Base-by-base conservation (phyloP, 306 rosid species). In the Sicyos baderoa region DNA sequence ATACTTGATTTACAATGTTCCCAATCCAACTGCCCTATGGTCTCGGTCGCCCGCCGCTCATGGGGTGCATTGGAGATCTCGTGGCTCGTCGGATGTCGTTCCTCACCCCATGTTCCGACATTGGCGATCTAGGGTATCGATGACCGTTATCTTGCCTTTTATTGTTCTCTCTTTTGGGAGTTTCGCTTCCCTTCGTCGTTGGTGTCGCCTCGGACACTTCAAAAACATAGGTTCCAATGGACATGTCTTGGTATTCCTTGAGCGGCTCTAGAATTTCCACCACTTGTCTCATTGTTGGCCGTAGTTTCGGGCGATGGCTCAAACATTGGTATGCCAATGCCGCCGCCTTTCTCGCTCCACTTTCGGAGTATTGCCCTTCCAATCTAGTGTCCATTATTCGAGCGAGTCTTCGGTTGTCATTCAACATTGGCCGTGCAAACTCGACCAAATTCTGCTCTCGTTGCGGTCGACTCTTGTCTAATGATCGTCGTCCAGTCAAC, bases 291-390 rank as follows among this genome's bases (percentile, higher is more conserved):
- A 94, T 94, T 14, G 90, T 35, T 4, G 99, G 97, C 17, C 99
- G 78, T 9, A 77, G 85, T 72, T 85, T 90, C 5, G 96, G 96
- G 59, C 97, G 77, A 74, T 94, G 86, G 85, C 99, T 94, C 9
- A 94, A 76, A 74, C 99, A 94, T 74, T 60, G 95, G 61, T 82
- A 88, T 23, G 99, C 99, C 80, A 94, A 80, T 79, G 97, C 84
- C 0, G 99, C 99, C 0, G 96, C 97, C 64, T 86, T 90, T 73
- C 76, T 79, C 5, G 96, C 94, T 5, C 97, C 99, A 0, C 70
- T 50, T 72, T 94, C 99, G 0, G 99, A 94, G 70, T 82, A 94
- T 10, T 84, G 95, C 0, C 90, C 97, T 73, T 94, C 99, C 0
- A 94, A 81, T 45, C 89, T 88, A 42, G 91, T 86, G 76, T 94